A percentile compares a stretch with the other conserved stretches of the same genome.
Conservation (phyloP, 306 rosid species). For the Prunus mongolica region DNA sequence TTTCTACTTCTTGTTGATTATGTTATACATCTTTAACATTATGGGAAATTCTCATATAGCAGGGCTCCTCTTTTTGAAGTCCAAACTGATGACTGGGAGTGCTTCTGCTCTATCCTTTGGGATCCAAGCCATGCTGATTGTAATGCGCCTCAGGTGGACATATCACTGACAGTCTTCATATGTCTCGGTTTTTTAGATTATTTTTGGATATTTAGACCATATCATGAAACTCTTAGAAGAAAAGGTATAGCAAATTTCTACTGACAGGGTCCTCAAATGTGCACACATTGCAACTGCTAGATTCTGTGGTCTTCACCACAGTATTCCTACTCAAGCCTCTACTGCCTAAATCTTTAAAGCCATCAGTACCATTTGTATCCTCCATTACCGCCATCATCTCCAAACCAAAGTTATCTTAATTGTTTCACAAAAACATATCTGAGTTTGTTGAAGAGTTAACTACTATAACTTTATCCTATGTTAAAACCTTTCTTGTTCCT, state of each 20-base stretch:
- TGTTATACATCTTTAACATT: neutral
- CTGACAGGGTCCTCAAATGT: neutral
- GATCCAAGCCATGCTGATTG: constrained; percentile 52
- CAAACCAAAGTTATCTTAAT: neutral
- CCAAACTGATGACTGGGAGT: constrained; percentile 53
- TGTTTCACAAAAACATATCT: neutral
- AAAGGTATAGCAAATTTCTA: neutral
- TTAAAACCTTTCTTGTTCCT: neutral
- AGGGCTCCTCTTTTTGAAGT: constrained; percentile 57
- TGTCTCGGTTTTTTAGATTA: neutral
- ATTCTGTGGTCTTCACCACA: neutral
- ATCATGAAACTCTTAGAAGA: neutral
- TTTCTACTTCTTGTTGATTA: neutral
- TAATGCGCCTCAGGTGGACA: constrained; percentile 49
- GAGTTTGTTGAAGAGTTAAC: neutral
- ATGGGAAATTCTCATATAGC: constrained; percentile 4
- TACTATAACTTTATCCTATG: neutral
- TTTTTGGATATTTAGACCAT: neutral
- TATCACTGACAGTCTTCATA: neutral
- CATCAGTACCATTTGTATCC: neutral
- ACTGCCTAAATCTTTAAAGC: neutral
- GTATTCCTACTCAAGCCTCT: neutral
- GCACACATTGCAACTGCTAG: neutral
- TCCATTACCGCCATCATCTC: neutral
- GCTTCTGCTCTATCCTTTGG: constrained; percentile 50